A percentile compares a stretch with the other conserved stretches of the same genome.
phyloP scores from a whole-genome alignment of 345 rosid genomes.

The Rhizophora mangle region DNA sequence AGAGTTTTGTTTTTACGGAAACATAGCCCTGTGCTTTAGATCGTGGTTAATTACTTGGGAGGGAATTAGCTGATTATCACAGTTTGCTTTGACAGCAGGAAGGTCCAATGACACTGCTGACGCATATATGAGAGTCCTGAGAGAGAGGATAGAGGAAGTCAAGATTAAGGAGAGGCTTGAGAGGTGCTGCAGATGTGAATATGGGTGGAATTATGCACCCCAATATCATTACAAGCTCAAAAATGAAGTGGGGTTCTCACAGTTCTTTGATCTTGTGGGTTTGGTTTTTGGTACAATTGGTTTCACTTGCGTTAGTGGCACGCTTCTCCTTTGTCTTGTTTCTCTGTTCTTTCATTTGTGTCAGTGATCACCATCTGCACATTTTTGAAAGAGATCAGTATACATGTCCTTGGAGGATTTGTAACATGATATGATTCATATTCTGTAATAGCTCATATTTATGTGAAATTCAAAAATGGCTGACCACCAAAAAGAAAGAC shows the following conservation, averaged over 20 bases:
- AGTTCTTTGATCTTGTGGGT: conserved; percentile 30
- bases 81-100: conserved; percentile 20
- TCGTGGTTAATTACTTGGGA: no score
- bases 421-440: no score
- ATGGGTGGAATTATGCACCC: conserved; percentile 46
- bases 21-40: no score
- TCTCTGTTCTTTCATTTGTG: conserved; percentile 36
- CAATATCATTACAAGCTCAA: conserved; percentile 26
- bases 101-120: conserved; percentile 33
- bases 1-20: no score
- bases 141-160: conserved; percentile 41
- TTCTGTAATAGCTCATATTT: no score
- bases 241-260: conserved; percentile 16
- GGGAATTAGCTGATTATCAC: neutral
- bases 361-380: conserved; percentile 2
- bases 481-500: no score
- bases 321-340: conserved; percentile 38
- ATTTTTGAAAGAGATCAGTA: neutral
- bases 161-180: conserved; percentile 49
- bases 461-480: no score
- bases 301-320: conserved; percentile 32
- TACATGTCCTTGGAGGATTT: neutral
- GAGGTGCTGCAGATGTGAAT: conserved; percentile 41
- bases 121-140: conserved; percentile 41
- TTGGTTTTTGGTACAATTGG: conserved; percentile 38